Percentiles rank a stretch among this genome's conserved stretches.
phyloP scores from a whole-genome alignment of 345 rosid genomes.

The Eucalyptus viminalis region DNA sequence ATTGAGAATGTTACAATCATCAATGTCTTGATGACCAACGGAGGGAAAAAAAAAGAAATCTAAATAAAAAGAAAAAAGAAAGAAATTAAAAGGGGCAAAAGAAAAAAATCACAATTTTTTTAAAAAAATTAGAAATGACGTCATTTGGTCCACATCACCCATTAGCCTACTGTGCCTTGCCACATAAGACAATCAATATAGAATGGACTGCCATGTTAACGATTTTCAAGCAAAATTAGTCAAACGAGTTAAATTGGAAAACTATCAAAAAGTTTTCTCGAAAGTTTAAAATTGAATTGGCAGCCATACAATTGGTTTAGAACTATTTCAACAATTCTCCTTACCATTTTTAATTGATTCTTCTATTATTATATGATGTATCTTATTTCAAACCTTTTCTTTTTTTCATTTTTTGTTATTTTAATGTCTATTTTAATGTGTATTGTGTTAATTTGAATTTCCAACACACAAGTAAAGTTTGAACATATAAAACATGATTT shows the following conservation, averaged over 20 bases:
- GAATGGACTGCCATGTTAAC: background rate
- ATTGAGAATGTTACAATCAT: no score
- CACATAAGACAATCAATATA: background rate
- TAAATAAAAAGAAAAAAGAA: no score
- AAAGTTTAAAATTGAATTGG: background rate
- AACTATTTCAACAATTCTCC: no score
- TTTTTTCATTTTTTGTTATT: background rate
- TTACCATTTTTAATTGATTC: background rate
- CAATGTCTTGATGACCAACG: background rate
- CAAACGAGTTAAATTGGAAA: no score
- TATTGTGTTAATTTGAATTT: background rate
- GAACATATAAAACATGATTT: background rate
- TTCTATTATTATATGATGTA: background rate
- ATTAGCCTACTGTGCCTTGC: rapidly evolving
- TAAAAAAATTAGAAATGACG: no score
- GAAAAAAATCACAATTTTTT: no score
- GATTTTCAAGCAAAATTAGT: background rate
- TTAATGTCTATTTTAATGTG: background rate
- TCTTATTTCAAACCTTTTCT: background rate
- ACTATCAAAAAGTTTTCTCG: no score
- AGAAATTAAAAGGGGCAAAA: no score
- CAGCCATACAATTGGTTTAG: no score
- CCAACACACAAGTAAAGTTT: background rate
- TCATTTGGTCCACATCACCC: no score
- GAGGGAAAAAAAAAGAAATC: background rate